Evolutionary conservation across 2,329 filamentous ascomycete genomes (phyloP), one percentile per base, ranked within the genome.

Genomic region (Epichloe sp.): DNA sequence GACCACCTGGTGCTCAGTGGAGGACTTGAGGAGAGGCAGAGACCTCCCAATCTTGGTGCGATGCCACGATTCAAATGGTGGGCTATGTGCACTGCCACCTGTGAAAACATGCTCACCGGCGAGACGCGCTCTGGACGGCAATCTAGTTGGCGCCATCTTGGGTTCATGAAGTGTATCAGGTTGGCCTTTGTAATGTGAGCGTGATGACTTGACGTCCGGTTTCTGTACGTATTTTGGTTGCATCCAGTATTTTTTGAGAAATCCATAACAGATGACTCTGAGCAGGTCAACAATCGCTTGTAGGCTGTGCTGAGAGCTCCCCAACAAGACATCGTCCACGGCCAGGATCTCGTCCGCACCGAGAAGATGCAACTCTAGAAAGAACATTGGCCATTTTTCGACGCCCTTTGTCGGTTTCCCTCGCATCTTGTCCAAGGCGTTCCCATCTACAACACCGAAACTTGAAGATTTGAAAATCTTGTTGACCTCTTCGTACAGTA

Each of bases 371-470:
- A 95, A 77, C 31, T 79, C 79, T n/a, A 97, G 68, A 58, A 83
- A 85, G 60, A 95, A 97, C 82, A 91, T 91, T 0, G 91, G 89
- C 82, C 88, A 93, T 48, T 80, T 78, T 60, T 96, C 88, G 10
- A 90, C 71, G 0, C 81, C 75, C 62, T 87, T 91, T 43, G 72
- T 75, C 12, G 68, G 66, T 59, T 73, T 80, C 38, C 56, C 21
- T 77, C 57, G 52, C 81, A 77, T 4, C 59, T 58, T 34, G 66
- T 66, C 40, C 66, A 63, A 5, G 17, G 41, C 49, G 3, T 63
- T 59, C 1, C 77, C 73, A 19, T 83, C 80, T 3, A 72, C 65
- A 0, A 71, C 66, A 0, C 88, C 88, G 67, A 97, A 98, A 53
- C 74, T 79, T 0, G 93, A 97, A 41, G 78, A 75, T 4, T 73